Percentiles rank a stretch among this genome's conserved stretches.
phyloP scores from a whole-genome alignment of 306 rosid species.

The Quercus glauca region DNA sequence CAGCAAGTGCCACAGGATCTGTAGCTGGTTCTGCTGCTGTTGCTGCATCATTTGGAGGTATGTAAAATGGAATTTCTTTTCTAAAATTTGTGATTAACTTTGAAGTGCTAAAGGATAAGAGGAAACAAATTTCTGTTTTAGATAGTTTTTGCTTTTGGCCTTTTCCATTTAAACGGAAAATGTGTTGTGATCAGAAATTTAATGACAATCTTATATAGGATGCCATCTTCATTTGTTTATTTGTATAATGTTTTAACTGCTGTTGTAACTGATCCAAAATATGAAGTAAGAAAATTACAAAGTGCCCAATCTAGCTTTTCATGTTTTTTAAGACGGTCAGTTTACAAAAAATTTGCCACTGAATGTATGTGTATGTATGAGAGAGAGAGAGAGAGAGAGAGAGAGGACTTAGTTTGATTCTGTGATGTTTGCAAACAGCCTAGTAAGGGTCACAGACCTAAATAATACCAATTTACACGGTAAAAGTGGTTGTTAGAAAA shows the following conservation, averaged over 20 bases:
- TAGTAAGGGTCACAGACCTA: too few relatives aligned
- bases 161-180: background rate
- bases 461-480: too few relatives aligned
- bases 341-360: background rate
- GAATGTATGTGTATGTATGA: background rate
- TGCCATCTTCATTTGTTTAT: background rate
- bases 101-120: background rate
- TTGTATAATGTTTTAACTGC: background rate
- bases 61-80: background rate
- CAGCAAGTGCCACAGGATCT: slow-evolving; percentile 27
- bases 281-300: background rate
- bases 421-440: too few relatives aligned
- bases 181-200: background rate
- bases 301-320: background rate
- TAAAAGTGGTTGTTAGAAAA: too few relatives aligned
- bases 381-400: too few relatives aligned
- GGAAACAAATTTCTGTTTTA: background rate
- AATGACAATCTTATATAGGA: background rate
- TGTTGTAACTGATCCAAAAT: background rate
- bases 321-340: background rate
- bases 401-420: too few relatives aligned
- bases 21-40: slow-evolving; percentile 23
- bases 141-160: background rate
- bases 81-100: background rate
- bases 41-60: slow-evolving; percentile 35